A percentile compares a stretch with the other conserved stretches of the same genome.
phyloP scores from a whole-genome alignment of 2,329 filamentous ascomycete genomes.

The Pseudogymnoascus pannorum region DNA sequence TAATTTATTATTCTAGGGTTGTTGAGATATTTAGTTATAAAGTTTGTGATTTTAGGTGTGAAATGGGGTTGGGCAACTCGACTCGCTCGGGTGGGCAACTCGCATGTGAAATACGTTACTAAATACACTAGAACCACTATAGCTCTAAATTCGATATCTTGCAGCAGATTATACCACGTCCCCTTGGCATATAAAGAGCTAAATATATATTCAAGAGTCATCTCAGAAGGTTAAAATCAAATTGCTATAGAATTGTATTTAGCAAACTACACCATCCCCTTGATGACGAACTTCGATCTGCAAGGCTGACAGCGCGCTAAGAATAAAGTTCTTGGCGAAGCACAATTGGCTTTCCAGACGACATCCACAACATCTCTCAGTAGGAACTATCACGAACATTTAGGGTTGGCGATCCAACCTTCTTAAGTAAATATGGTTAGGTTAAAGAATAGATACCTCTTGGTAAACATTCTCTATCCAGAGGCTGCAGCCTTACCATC shows the following conservation, averaged over 20 bases:
- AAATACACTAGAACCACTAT: neutral
- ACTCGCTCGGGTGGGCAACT: no score
- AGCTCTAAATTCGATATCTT: neutral
- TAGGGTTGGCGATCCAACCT: neutral
- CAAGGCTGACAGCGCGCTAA: conserved; percentile 9
- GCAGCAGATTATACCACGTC: neutral
- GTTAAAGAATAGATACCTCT: conserved; percentile 89
- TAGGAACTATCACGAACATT: neutral
- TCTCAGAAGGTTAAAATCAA: neutral
- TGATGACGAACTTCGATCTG: neutral
- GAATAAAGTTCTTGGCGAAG: conserved; percentile 2
- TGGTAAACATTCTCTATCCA: conserved; percentile 91
- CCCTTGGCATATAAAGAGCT: neutral
- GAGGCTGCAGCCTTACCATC: conserved; percentile 37
- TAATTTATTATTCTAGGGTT: no score
- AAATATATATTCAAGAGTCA: neutral
- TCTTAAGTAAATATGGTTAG: conserved; percentile 66
- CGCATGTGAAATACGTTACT: no score
- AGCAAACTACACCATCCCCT: neutral
- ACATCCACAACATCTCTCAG: neutral
- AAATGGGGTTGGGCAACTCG: no score
- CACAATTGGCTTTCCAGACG: conserved; percentile 1
- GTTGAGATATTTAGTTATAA: no score
- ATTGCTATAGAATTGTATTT: neutral
- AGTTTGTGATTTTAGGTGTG: no score